Evolutionary conservation across 495 filamentous ascomycete species (phyloP).

Genomic region (Trypethelium eluteriae): DNA sequence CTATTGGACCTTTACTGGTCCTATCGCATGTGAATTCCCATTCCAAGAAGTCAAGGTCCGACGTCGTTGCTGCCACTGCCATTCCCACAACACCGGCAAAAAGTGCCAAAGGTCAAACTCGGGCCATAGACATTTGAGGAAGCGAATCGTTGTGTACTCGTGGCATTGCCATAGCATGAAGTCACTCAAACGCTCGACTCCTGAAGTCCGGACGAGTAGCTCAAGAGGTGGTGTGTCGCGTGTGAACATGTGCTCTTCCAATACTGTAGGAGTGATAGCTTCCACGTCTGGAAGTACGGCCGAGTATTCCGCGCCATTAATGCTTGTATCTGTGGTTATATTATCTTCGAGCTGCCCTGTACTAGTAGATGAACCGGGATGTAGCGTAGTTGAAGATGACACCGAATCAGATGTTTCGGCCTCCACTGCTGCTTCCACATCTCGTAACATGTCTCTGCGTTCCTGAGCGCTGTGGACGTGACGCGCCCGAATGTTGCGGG

Average conservation of each 20-base stretch:
- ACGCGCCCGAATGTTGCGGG: constrained; percentile 65
- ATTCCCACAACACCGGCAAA: constrained; percentile 81
- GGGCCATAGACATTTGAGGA: constrained; percentile 88
- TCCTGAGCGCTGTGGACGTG: constrained; percentile 10
- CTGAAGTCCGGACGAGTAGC: constrained; percentile 80
- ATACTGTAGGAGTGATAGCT: constrained; percentile 69
- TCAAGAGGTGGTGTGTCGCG: constrained; percentile 78
- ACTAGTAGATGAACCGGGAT: constrained; percentile 35
- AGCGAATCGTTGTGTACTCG: constrained; percentile 81
- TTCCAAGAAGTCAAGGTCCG: not conserved
- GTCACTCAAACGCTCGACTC: constrained; percentile 84
- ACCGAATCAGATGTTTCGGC: constrained; percentile 33
- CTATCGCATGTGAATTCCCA: not conserved
- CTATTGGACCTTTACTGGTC: constrained; percentile 2
- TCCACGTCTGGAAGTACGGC: constrained; percentile 57
- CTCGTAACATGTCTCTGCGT: constrained; percentile 1
- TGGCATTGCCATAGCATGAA: constrained; percentile 99
- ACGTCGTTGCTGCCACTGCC: constrained; percentile 59
- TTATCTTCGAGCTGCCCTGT: not conserved
- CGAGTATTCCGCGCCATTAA: constrained; percentile 19
- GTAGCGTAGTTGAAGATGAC: constrained; percentile 49
- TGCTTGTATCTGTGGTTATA: not conserved
- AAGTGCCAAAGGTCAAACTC: constrained; percentile 95
- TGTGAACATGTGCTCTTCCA: constrained; percentile 77
- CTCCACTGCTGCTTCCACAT: constrained; percentile 30